Percentiles rank a stretch among this genome's conserved stretches.
phyloP scores from a whole-genome alignment of 2,329 filamentous ascomycete genomes.

The Alternaria dauci region DNA sequence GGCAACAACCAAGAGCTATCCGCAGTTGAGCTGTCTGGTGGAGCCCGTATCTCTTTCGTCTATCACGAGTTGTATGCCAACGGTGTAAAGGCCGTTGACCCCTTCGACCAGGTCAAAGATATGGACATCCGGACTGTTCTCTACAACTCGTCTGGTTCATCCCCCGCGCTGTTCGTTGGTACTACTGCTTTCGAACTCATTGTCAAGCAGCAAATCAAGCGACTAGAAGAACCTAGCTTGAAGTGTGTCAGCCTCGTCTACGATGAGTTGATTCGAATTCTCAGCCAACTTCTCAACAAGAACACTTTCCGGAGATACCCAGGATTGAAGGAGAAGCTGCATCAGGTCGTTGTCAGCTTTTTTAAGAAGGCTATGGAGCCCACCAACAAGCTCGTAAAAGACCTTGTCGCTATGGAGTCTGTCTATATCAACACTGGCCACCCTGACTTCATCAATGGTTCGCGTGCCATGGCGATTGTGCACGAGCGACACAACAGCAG shows the following conservation, averaged over 20 bases:
- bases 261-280: constrained; percentile 94
- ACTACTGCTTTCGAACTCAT: constrained; percentile 99
- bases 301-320: constrained; percentile 92
- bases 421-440: constrained; percentile 99
- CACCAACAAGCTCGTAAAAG: constrained; percentile 93
- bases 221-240: constrained; percentile 92
- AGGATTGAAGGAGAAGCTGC: constrained; percentile 95
- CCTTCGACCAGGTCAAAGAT: constrained; percentile 97
- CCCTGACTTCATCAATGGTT: constrained; percentile 96
- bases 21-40: constrained; percentile 91
- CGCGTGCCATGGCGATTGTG: constrained; percentile 96
- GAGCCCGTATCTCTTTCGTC: constrained; percentile 97
- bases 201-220: constrained; percentile 98
- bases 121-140: constrained; percentile 96
- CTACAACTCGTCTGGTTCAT: constrained; percentile 99
- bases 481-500: constrained; percentile 85
- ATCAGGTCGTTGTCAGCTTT: constrained; percentile 88
- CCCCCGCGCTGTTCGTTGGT: constrained; percentile 94
- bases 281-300: constrained; percentile 88
- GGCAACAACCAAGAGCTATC: constrained; percentile 97
- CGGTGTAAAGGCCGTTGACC: constrained; percentile 96
- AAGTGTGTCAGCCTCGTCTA: constrained; percentile 98
- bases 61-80: constrained; percentile 99
- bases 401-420: constrained; percentile 93
- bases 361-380: constrained; percentile 99